Evolutionary conservation across 1,284 basidiomycete genomes (phyloP).

Genomic region (Taiwanofungus camphoratus): DNA sequence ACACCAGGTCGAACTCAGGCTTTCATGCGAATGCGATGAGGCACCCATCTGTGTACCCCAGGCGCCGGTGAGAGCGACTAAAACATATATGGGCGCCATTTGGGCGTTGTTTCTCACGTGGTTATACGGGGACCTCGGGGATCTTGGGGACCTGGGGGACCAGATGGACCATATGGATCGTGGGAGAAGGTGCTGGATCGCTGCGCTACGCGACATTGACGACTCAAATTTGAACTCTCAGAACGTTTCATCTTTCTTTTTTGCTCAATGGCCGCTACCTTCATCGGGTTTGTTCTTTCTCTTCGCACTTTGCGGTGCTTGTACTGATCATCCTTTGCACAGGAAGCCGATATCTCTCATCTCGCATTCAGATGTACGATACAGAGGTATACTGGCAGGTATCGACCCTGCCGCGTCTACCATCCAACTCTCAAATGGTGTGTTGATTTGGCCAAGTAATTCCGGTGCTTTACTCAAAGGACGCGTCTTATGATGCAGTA

Average conservation of each 20-base stretch:
- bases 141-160: too few species aligned
- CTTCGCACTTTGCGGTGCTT: background rate
- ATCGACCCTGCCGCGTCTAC: slow-evolving; percentile 82
- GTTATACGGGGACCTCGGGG: too few species aligned
- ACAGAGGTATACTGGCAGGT: slow-evolving; percentile 80
- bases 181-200: too few species aligned
- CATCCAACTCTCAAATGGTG: slow-evolving; percentile 83
- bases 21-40: background rate
- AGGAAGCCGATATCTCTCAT: slow-evolving; percentile 88
- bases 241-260: slow-evolving; percentile 8
- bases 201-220: too few species aligned
- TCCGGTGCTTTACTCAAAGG: slow-evolving; percentile 1
- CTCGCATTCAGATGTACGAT: slow-evolving; percentile 87
- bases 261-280: slow-evolving; percentile 59
- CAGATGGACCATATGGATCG: too few species aligned
- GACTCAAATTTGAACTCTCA: slow-evolving; percentile 7
- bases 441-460: slow-evolving; percentile 1
- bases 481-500: slow-evolving; percentile 39
- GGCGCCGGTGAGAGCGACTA: too few species aligned
- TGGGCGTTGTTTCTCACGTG: too few species aligned
- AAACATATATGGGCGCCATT: too few species aligned
- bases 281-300: slow-evolving; percentile 51
- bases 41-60: background rate
- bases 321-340: slow-evolving; percentile 19
- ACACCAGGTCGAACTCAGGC: too few species aligned